A percentile compares a stretch with the other conserved stretches of the same genome.
Conservation (phyloP, 805 yeast species). For the Metschnikowia baotianmanensis region DNA sequence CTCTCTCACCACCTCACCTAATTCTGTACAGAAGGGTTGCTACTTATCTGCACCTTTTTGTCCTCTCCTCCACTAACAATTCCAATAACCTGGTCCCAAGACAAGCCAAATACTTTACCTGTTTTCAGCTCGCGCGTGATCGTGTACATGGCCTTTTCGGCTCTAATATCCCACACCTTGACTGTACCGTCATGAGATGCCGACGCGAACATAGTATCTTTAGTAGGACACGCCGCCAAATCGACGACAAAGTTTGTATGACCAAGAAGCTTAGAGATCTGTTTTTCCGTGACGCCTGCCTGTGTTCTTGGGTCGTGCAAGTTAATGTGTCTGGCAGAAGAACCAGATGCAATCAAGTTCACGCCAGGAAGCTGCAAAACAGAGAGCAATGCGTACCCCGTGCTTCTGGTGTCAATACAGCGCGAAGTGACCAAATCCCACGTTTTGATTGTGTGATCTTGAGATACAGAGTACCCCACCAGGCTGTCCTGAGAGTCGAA, state of each 20-base stretch:
- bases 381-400: slow-evolving; percentile 82
- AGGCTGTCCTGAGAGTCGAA: slow-evolving; percentile 72
- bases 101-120: slow-evolving; percentile 78
- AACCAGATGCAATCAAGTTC: slow-evolving; percentile 84
- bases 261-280: slow-evolving; percentile 74
- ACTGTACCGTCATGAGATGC: slow-evolving; percentile 97
- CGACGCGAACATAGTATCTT: slow-evolving; percentile 78
- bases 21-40: slow-evolving; percentile 10
- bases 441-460: slow-evolving; percentile 91
- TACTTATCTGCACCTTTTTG: slow-evolving; percentile 84
- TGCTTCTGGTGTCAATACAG: slow-evolving; percentile 82
- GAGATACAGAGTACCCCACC: slow-evolving; percentile 91
- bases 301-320: slow-evolving; percentile 84
- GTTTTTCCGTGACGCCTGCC: slow-evolving; percentile 55
- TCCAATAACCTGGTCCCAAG: slow-evolving; percentile 78
- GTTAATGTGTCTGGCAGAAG: slow-evolving; percentile 95
- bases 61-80: slow-evolving; percentile 93
- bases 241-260: slow-evolving; percentile 89
- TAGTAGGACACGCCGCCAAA: slow-evolving; percentile 70
- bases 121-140: slow-evolving; percentile 66
- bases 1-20: not conserved
- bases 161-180: slow-evolving; percentile 92
- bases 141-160: slow-evolving; percentile 77
- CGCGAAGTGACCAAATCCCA: slow-evolving; percentile 92
- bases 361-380: slow-evolving; percentile 63